These are phyloP conservation scores for Cadophora luteo-olivacea DNA, from an alignment of 2,329 filamentous ascomycete species.

Conservation along the genomic window DNA sequence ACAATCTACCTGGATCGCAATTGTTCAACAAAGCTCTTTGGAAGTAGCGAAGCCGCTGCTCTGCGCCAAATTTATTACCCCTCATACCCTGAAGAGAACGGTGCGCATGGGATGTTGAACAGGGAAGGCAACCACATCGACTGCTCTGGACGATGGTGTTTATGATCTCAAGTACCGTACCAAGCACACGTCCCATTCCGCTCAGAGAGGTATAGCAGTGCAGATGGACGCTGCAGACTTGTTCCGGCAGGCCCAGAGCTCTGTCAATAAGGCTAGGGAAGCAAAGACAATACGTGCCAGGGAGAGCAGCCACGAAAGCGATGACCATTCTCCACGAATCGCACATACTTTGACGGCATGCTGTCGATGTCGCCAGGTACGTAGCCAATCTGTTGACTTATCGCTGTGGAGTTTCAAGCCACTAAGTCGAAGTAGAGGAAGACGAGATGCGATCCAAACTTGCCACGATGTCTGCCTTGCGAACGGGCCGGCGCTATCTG, in stretches of 20 bases:
- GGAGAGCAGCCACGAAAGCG: constrained; percentile 51
- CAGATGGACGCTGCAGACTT: constrained; percentile 65
- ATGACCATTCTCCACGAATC: constrained; percentile 64
- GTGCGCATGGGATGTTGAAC: background rate
- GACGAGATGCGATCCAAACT: constrained; percentile 91
- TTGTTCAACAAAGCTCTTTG: constrained; percentile 10
- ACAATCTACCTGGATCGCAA: background rate
- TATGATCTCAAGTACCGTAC: constrained; percentile 29
- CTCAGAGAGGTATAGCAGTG: constrained; percentile 24
- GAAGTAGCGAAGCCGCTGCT: background rate
- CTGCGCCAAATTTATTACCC: background rate
- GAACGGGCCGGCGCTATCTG: constrained; percentile 90
- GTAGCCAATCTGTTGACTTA: constrained; percentile 38
- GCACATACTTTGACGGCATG: constrained; percentile 83
- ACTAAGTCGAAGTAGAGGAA: constrained; percentile 66
- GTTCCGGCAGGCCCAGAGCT: constrained; percentile 62
- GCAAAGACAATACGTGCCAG: constrained; percentile 39
- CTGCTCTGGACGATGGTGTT: constrained; percentile 36
- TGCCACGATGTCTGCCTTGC: constrained; percentile 91
- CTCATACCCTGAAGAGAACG: background rate
- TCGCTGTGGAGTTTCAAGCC: background rate
- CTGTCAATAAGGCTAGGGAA: constrained; percentile 45
- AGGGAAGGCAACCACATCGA: constrained; percentile 12
- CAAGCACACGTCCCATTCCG: constrained; percentile 15
- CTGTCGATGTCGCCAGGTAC: constrained; percentile 79